Percentiles rank a stretch among this genome's conserved stretches.
Evolutionary conservation across 495 filamentous ascomycete genomes (phyloP).

Genomic region (Penicillium fimorum): DNA sequence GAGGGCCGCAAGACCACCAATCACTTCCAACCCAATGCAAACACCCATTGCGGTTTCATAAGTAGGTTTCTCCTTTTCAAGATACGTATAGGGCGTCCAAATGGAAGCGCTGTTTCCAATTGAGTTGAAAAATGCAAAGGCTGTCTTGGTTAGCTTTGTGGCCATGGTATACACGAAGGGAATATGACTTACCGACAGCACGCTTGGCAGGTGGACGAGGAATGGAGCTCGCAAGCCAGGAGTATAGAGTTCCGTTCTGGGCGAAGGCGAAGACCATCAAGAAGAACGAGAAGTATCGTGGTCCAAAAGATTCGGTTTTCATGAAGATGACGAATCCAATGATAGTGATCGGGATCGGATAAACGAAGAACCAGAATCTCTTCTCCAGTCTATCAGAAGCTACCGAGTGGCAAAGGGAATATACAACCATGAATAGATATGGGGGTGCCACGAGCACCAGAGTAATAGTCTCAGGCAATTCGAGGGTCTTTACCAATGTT

Average conservation of each 20-base stretch:
- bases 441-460: constrained; percentile 53
- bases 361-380: constrained; percentile 54
- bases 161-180: too few species aligned
- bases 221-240: constrained; percentile 54
- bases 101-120: constrained; percentile 54
- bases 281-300: constrained; percentile 54
- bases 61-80: constrained; percentile 33
- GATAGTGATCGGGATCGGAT: constrained; percentile 50
- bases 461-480: constrained; percentile 40
- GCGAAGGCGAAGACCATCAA: constrained; percentile 55
- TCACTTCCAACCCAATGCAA: constrained; percentile 45
- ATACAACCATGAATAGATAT: constrained; percentile 55
- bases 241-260: constrained; percentile 52
- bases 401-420: constrained; percentile 44
- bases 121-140: constrained; percentile 55
- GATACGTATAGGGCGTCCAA: constrained; percentile 56
- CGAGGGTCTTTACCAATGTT: constrained; percentile 45
- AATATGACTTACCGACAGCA: constrained; percentile 32
- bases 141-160: constrained; percentile 10
- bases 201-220: constrained; percentile 55
- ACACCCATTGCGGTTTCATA: constrained; percentile 48
- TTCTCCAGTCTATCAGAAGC: constrained; percentile 44
- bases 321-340: constrained; percentile 53
- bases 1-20: constrained; percentile 37
- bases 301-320: constrained; percentile 45